Percentiles rank a stretch among this genome's conserved stretches.
These are phyloP conservation scores for Wickerhamomyces chaumierensis DNA, from an alignment of 805 yeast genomes.

Conservation along the genomic window DNA sequence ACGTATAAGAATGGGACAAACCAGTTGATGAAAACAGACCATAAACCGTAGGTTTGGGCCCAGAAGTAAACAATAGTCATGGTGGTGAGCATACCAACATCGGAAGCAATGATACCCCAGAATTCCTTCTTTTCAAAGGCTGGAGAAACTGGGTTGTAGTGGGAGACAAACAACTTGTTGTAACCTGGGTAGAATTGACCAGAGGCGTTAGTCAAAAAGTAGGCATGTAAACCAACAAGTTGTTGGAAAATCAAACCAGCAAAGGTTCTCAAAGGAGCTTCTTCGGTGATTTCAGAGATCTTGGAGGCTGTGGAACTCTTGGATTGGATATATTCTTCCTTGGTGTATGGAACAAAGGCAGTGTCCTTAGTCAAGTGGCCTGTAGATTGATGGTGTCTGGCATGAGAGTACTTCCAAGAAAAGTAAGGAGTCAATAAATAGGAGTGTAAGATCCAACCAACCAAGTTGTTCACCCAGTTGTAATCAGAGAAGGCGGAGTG, in stretches of 20 bases:
- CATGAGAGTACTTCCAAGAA: slow-evolving; percentile 51
- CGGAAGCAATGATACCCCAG: slow-evolving; percentile 45
- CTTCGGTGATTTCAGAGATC: slow-evolving; percentile 38
- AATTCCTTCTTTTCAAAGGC: slow-evolving; percentile 42
- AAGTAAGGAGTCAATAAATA: slow-evolving; percentile 48
- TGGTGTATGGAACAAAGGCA: slow-evolving; percentile 47
- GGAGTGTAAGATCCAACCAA: slow-evolving; percentile 54
- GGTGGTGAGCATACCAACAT: slow-evolving; percentile 39
- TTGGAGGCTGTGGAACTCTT: slow-evolving; percentile 18
- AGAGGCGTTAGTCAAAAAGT: slow-evolving; percentile 41
- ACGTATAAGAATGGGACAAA: slow-evolving; percentile 47
- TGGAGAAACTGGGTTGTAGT: slow-evolving; percentile 44
- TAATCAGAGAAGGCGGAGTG: slow-evolving; percentile 52
- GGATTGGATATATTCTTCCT: slow-evolving; percentile 29
- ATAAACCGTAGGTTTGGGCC: slow-evolving; percentile 35
- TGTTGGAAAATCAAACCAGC: slow-evolving; percentile 38
- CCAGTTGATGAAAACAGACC: slow-evolving; percentile 44
- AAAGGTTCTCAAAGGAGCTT: slow-evolving; percentile 40
- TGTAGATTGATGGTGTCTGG: slow-evolving; percentile 54
- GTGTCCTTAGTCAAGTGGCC: slow-evolving; percentile 50
- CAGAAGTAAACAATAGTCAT: slow-evolving; percentile 38
- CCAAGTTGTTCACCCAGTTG: slow-evolving; percentile 37
- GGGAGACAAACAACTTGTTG: slow-evolving; percentile 33
- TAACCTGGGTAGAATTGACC: slow-evolving; percentile 39
- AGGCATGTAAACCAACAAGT: slow-evolving; percentile 41